A percentile compares a stretch with the other conserved stretches of the same genome.
Conservation (phyloP, 306 rosid genomes). For the Sphenostylis stenocarpa region DNA sequence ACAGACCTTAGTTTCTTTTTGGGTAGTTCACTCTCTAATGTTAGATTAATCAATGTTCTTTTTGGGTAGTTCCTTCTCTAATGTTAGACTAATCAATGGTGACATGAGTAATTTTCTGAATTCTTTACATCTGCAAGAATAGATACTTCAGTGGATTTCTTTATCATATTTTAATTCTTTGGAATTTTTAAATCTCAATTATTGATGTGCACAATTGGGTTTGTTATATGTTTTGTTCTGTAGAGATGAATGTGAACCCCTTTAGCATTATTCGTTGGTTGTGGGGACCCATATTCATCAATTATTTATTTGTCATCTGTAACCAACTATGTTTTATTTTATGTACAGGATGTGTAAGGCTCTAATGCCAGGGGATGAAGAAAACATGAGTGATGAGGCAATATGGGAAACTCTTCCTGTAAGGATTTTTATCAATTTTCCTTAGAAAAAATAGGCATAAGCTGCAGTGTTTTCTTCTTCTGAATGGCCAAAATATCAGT, state of each 20-base stretch:
- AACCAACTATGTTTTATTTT: conserved; percentile 15
- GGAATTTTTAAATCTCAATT: not conserved
- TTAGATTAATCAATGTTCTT: too few species aligned
- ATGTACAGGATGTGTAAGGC: conserved; percentile 92
- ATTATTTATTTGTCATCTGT: conserved; percentile 13
- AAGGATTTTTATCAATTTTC: conserved; percentile 41
- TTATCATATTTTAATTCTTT: conserved; percentile 2
- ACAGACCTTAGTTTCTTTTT: conserved; percentile 28
- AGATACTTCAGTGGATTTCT: not conserved
- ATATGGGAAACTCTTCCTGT: conserved; percentile 98
- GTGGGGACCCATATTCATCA: conserved; percentile 10
- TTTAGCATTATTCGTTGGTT: conserved; percentile 11
- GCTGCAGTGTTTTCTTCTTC: not conserved
- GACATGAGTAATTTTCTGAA: not conserved
- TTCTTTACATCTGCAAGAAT: not conserved
- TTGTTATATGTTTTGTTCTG: conserved; percentile 18
- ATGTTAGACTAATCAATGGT: conserved; percentile 1
- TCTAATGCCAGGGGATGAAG: conserved; percentile 96
- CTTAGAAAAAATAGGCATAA: conserved; percentile 19
- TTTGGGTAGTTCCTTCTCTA: conserved; percentile 8
- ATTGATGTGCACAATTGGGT: conserved; percentile 8
- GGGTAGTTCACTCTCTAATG: not conserved
- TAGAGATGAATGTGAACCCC: conserved; percentile 8
- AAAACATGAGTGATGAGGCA: conserved; percentile 84
- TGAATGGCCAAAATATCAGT: conserved; percentile 1